Evolutionary conservation across 768 basidiomycete genomes (phyloP), one percentile per base, ranked within the genome.

Genomic region (Naganishia randhawae): DNA sequence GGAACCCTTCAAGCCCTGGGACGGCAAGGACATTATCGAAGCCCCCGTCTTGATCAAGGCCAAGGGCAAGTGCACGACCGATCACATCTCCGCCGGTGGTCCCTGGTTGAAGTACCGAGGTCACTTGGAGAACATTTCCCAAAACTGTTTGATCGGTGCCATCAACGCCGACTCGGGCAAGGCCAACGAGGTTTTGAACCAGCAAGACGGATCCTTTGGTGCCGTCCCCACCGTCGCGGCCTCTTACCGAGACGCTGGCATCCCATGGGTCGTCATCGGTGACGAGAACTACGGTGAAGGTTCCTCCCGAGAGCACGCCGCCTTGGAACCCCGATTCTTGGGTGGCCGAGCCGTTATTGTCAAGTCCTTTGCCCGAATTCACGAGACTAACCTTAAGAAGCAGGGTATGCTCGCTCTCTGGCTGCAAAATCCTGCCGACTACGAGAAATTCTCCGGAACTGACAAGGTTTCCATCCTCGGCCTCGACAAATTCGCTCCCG

Each of bases 61-160:
- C 73, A 85, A 87, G 84, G 95, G 95, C 85, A 99, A 99, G 85
- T 99, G 96, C 89, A 99, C 92, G 48, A 93, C 92, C 72, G 92
- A 95, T 80, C 92, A 95, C 81, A 93, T 95, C 81, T 90, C 89
- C 69, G 94, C 94, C 78, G 95, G 94, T 84, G 95, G 95, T 69
- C 95, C 95, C 51, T 98, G 95, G 95, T 86, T 98, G 84, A 97
- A 97, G 83, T 98, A 94, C 85, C 92, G 95, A 84, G 95, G 95
- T 71, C 95, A 98, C 82, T 88, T 97, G 77, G 86, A 96, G 81
- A 98, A 97, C 85, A 98, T 96, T 80, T 96, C 94, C 35, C 91
- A 97, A 81, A 97, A 97, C 85, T 95, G 92, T 83, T 82, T 97
- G 80, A 97, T 97, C 72, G 95, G 95, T 77, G 95, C 93, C 52